Conservation (phyloP, 345 rosid species). For the Sonneratia alba region DNA sequence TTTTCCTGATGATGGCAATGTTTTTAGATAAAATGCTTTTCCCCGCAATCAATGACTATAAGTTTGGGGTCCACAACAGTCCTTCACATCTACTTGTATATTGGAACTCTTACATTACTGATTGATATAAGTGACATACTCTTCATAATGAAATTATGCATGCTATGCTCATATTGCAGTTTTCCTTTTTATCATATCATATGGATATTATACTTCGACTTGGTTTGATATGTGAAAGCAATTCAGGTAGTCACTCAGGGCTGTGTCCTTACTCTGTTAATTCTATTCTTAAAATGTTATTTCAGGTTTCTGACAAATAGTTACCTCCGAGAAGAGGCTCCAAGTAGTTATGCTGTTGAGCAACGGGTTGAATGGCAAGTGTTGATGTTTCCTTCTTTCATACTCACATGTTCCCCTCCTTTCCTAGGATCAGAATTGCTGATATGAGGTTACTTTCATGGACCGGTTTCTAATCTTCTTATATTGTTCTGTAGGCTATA, state of each 20-base stretch:
- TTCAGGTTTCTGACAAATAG: slow-evolving; percentile 87
- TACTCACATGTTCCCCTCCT: not conserved
- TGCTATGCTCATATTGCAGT: too few species aligned
- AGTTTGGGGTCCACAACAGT: too few species aligned
- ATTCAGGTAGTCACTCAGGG: not conserved
- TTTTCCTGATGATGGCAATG: not conserved
- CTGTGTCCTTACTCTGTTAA: not conserved
- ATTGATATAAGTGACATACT: too few species aligned
- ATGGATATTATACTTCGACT: too few species aligned
- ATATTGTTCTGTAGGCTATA: slow-evolving; percentile 55
- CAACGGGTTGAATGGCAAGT: slow-evolving; percentile 98
- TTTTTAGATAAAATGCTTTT: too few species aligned
- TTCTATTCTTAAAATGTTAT: not conserved
- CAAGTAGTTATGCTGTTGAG: slow-evolving; percentile 96
- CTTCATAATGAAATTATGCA: too few species aligned
- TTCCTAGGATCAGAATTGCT: not conserved
- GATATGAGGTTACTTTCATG: not conserved
- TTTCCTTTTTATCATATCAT: too few species aligned
- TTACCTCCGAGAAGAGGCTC: slow-evolving; percentile 94
- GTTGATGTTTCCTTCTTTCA: slow-evolving; percentile 13
- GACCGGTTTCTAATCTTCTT: not conserved
- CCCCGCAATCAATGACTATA: too few species aligned
- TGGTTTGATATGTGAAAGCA: too few species aligned
- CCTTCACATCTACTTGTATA: too few species aligned
- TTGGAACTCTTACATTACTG: too few species aligned